These are phyloP conservation scores for Gossypium turneri DNA, from an alignment of 345 rosid species.

Conservation along the genomic window DNA sequence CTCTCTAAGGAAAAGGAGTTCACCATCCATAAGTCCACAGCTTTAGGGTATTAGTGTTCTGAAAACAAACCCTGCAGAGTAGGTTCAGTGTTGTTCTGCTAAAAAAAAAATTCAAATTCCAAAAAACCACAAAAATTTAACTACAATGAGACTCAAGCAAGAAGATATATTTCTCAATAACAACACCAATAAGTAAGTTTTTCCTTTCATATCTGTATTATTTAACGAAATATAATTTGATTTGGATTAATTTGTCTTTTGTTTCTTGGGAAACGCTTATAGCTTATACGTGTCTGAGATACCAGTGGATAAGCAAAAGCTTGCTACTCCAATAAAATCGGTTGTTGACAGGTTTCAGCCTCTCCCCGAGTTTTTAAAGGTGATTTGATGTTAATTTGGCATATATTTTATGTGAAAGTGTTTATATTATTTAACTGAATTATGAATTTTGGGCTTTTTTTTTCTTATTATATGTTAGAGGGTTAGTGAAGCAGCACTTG, in stretches of 20 bases:
- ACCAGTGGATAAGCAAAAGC: constrained; percentile 37
- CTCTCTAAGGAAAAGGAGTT: too few relatives aligned
- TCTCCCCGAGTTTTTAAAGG: constrained; percentile 70
- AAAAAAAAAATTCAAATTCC: not conserved
- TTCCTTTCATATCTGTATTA: too few relatives aligned
- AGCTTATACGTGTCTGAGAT: too few relatives aligned
- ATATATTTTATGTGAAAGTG: not conserved
- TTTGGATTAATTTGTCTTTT: too few relatives aligned
- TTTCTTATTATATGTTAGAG: constrained; percentile 47
- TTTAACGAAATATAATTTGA: not conserved
- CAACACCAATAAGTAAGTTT: not conserved
- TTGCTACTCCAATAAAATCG: constrained; percentile 31
- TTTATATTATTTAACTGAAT: not conserved
- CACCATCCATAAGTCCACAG: too few relatives aligned
- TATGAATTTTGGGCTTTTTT: not conserved
- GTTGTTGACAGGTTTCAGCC: constrained; percentile 19
- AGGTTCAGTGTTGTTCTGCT: too few relatives aligned
- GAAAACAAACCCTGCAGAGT: too few relatives aligned
- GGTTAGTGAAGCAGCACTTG: constrained; percentile 88
- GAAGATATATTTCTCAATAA: not conserved
- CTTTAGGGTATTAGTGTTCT: too few relatives aligned
- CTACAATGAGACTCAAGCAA: too few relatives aligned
- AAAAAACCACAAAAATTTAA: too few relatives aligned
- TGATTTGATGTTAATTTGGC: constrained; percentile 1
- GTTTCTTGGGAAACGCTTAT: too few relatives aligned